Conservation (phyloP, 208 protist species). For the Trypanosoma avium region DNA sequence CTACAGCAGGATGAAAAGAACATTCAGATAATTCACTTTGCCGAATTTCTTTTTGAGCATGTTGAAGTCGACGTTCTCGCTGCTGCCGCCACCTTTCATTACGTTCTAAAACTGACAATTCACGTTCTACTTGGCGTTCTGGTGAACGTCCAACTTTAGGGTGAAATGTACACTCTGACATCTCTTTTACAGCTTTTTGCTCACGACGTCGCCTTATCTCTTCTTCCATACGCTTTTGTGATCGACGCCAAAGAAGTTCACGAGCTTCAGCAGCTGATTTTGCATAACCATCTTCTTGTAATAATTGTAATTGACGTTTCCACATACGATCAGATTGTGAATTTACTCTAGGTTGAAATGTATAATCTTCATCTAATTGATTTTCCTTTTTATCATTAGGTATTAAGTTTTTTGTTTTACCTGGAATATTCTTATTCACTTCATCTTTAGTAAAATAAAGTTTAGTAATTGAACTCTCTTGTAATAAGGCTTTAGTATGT, state of each 20-base stretch:
- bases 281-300: constrained; percentile 42
- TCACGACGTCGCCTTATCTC: constrained; percentile 29
- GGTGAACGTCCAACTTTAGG: constrained; percentile 57
- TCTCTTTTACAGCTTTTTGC: constrained; percentile 31
- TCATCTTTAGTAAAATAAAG: constrained; percentile 4
- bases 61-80: constrained; percentile 39
- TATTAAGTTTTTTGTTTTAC: background rate
- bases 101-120: constrained; percentile 45
- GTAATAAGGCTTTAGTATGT: background rate
- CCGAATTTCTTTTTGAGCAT: constrained; percentile 38
- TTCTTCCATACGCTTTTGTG: constrained; percentile 46
- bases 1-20: constrained; percentile 65
- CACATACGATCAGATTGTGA: constrained; percentile 49
- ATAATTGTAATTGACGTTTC: constrained; percentile 38
- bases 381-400: constrained; percentile 7
- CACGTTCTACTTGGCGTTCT: constrained; percentile 28
- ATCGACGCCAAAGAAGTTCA: constrained; percentile 59
- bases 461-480: constrained; percentile 8
- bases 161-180: constrained; percentile 64
- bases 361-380: constrained; percentile 37
- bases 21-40: constrained; percentile 37
- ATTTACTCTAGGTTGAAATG: constrained; percentile 53
- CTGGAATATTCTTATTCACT: background rate
- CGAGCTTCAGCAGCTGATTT: constrained; percentile 43
- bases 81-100: constrained; percentile 37